These are phyloP conservation scores for Tetradesmus obliquus DNA, from an alignment of 139 green algal species.

Conservation along the genomic window DNA sequence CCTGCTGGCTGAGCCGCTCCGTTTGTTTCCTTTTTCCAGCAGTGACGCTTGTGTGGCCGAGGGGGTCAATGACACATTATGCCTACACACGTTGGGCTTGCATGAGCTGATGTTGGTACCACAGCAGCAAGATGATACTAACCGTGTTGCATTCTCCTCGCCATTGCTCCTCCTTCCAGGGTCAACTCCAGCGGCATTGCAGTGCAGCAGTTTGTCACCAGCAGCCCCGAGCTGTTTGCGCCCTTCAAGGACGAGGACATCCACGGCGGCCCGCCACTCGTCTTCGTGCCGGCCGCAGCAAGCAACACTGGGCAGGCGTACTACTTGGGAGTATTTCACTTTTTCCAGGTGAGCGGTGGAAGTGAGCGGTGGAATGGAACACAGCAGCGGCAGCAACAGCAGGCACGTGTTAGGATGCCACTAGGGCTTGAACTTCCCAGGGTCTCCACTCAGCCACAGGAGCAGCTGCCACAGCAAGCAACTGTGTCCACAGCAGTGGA, in stretches of 20 bases:
- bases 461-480: no score
- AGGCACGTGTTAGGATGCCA: no score
- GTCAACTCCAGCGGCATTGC: constrained; percentile 27
- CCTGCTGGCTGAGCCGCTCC: no score
- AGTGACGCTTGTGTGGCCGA: no score
- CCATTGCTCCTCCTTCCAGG: neutral
- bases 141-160: no score
- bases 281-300: neutral
- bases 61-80: no score
- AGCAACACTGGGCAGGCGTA: neutral
- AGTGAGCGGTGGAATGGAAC: neutral
- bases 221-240: constrained; percentile 25
- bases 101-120: no score
- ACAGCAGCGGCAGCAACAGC: neutral
- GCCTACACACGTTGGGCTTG: neutral
- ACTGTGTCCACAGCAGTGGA: no score
- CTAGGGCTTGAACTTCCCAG: no score
- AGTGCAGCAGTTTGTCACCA: constrained; percentile 39
- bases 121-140: no score
- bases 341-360: constrained; percentile 20
- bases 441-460: no score
- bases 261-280: constrained; percentile 39
- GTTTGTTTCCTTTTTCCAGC: no score
- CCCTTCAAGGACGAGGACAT: constrained; percentile 41
- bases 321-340: constrained; percentile 49